Evolutionary conservation across 2,329 filamentous ascomycete species (phyloP).

Genomic region (Penicillium sp.): DNA sequence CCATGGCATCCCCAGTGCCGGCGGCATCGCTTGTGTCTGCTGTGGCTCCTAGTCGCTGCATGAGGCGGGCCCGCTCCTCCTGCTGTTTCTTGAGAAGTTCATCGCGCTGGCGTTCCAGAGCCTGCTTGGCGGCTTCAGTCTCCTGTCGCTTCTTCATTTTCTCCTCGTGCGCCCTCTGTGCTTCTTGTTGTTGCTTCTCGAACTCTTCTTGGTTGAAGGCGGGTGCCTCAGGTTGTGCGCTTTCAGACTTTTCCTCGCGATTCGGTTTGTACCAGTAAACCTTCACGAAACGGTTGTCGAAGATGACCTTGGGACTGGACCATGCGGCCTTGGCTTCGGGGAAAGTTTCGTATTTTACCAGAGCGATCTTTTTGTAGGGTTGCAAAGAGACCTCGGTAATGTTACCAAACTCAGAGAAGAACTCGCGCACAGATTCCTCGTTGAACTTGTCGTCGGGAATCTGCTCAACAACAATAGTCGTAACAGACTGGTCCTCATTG

Average conservation of each 20-base stretch:
- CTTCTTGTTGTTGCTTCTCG: conserved; percentile 54
- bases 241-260: conserved; percentile 29
- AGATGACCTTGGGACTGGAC: conserved; percentile 60
- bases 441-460: conserved; percentile 59
- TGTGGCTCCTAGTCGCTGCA: conserved; percentile 49
- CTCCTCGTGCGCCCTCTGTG: conserved; percentile 57
- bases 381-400: conserved; percentile 57
- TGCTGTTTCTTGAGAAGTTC: conserved; percentile 53
- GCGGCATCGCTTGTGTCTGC: conserved; percentile 29
- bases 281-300: conserved; percentile 64
- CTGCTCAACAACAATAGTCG: conserved; percentile 59
- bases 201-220: conserved; percentile 55
- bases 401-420: conserved; percentile 58
- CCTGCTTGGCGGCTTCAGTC: conserved; percentile 49
- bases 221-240: conserved; percentile 39
- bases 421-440: conserved; percentile 53
- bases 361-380: conserved; percentile 52
- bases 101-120: conserved; percentile 53
- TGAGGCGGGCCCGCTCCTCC: conserved; percentile 53
- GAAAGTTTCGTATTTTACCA: conserved; percentile 55
- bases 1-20: conserved; percentile 24
- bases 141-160: conserved; percentile 53
- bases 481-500: conserved; percentile 53
- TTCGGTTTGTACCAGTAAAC: conserved; percentile 60
- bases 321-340: conserved; percentile 55